These are phyloP conservation scores for Pyricularia grisea DNA, from an alignment of 2,329 filamentous ascomycete species.

Conservation along the genomic window DNA sequence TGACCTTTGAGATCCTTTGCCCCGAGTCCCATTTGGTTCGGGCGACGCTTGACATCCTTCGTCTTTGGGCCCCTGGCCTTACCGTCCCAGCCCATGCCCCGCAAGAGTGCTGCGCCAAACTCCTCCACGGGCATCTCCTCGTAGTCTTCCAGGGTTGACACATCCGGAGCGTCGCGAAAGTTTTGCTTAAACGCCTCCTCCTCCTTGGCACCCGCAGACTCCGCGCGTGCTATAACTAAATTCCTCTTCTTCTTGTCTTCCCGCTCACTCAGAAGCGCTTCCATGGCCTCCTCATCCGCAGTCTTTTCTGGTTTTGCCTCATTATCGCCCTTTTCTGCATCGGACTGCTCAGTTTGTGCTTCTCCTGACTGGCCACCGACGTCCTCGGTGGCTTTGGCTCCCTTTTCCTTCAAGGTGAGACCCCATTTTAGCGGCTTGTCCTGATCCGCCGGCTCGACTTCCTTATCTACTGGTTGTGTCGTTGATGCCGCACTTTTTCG, in stretches of 20 bases:
- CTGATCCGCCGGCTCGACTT: constrained; percentile 19
- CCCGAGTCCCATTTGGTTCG: constrained; percentile 78
- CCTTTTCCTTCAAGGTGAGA: constrained; percentile 21
- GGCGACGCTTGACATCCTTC: constrained; percentile 58
- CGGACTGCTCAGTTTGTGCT: not conserved
- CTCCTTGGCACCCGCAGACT: constrained; percentile 41
- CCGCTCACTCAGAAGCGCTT: constrained; percentile 11
- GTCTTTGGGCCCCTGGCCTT: constrained; percentile 49
- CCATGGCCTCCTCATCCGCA: constrained; percentile 11
- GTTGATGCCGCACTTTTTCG: constrained; percentile 2
- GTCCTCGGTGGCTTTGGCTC: not conserved
- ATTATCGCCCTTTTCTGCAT: not conserved
- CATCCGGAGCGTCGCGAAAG: constrained; percentile 61
- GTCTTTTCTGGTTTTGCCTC: not conserved
- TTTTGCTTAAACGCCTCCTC: constrained; percentile 62
- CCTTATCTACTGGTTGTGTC: constrained; percentile 6
- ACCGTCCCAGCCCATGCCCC: constrained; percentile 93
- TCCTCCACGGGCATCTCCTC: constrained; percentile 85
- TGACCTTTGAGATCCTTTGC: constrained; percentile 24
- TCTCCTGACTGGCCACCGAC: not conserved
- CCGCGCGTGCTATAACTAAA: constrained; percentile 11
- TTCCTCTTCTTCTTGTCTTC: not conserved
- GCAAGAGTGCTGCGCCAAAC: constrained; percentile 81
- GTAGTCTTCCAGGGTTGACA: constrained; percentile 74
- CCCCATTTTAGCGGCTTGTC: constrained; percentile 29